These are phyloP conservation scores for Glarea lozoyensis DNA, from an alignment of 495 filamentous ascomycete genomes.

Conservation along the genomic window DNA sequence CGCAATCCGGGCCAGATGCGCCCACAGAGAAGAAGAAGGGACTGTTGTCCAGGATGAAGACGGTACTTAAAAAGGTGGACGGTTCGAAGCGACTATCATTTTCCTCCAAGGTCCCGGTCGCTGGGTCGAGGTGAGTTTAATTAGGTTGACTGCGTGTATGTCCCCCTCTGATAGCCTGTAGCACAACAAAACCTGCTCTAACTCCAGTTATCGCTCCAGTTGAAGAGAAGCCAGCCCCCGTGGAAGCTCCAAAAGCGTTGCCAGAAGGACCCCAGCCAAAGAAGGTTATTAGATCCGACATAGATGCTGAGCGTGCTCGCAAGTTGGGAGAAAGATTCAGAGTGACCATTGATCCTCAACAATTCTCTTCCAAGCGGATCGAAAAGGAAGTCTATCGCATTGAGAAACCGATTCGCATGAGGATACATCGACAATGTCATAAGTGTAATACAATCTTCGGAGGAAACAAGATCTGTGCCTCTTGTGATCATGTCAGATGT, in stretches of 20 bases:
- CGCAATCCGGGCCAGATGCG: constrained; percentile 7
- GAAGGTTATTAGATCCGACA: constrained; percentile 19
- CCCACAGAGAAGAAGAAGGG: constrained; percentile 45
- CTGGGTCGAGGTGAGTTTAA: constrained; percentile 30
- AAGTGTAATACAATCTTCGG: constrained; percentile 67
- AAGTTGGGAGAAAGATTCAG: constrained; percentile 17
- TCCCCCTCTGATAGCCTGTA: too few species aligned
- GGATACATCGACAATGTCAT: constrained; percentile 77
- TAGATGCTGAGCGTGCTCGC: constrained; percentile 15
- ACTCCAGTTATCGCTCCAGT: not conserved
- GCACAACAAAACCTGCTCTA: too few species aligned
- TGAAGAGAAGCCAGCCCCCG: not conserved
- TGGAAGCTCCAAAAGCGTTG: constrained; percentile 12
- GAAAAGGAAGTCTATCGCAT: constrained; percentile 40
- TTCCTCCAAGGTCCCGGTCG: constrained; percentile 17
- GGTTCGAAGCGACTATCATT: constrained; percentile 33
- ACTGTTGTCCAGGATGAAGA: constrained; percentile 55
- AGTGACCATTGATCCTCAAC: constrained; percentile 19
- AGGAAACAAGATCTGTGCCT: constrained; percentile 56
- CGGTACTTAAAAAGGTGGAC: constrained; percentile 47
- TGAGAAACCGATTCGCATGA: constrained; percentile 85
- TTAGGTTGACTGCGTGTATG: constrained; percentile 8
- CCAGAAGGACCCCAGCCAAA: constrained; percentile 18
- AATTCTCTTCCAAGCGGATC: constrained; percentile 17
- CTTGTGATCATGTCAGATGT: constrained; percentile 70